Base-by-base conservation (phyloP, 202 grass and related monocot species). In the Zoysia matrella region DNA sequence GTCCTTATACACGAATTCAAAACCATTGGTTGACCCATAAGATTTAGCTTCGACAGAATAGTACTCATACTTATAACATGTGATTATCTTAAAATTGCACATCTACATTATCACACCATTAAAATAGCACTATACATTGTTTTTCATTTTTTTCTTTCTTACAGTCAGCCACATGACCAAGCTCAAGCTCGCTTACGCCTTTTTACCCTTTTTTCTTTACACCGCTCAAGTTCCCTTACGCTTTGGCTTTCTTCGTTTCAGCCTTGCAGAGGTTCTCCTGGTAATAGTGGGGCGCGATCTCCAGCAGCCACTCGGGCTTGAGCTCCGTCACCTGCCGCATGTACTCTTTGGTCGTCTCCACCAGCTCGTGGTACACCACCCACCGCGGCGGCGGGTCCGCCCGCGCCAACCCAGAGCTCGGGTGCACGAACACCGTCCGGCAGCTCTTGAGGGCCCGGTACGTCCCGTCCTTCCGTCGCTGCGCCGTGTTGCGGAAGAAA, bases 251-350 rank as follows among this genome's bases (percentile, higher is more conserved):
- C 86, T 83, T 84, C 0, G 18, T 49, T 14, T 80, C 14, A 46
- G 49, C 75, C 69, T 8, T 44, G 48, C 65, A 11, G 56, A 98
- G 83, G 57, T 94, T 91, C 48, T 72, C 80, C 62, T 91, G 72
- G 67, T 94, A 94, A 47, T 89, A 97, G 85, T 97, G 95, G 5
- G 95, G 92, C 69, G 90, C 95, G 45, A 94, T 66, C 73, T 94
- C 92, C 44, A 97, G 66, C 79, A 97, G 81, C 92, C 94, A 94
- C 42, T 94, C 90, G 79, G 90, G 89, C 11, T 80, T 80, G 72
- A 94, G 52, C 88, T 97, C 92, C 14, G 86, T 97, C 58, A 94
- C 94, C 63, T 91, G 93, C 15, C 92, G 67, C 56, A 94, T 91
- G 58, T 90, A 97, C 71, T 92, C 86, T 80, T 75, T 90, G 71